Evolutionary conservation across 805 yeast species (phyloP), one percentile per base, ranked within the genome.

Genomic region (Candida endomychidarum): DNA sequence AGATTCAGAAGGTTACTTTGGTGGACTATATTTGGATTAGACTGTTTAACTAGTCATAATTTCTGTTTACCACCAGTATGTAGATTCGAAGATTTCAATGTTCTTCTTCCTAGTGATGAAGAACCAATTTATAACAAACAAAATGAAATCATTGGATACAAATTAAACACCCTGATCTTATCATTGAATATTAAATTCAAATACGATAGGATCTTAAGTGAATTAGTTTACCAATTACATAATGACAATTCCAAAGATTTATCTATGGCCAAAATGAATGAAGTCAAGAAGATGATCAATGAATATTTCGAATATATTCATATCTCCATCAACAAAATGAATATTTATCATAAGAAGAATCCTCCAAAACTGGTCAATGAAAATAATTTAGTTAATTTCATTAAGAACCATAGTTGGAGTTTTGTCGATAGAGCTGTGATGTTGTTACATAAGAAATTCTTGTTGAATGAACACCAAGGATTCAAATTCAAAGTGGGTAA

Each of bases 21-120:
- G 84, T 80, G 84, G 84, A 80, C 78, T 26, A 75, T 80, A 6
- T 78, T 78, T 45, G 76, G 77, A 19, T 57, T 80, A 44, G 86
- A 80, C 53, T 70, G 77, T 3, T 64, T 76, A 43, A 74, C 80
- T 7, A 71, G 82, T 26, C 71, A 77, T 42, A 77, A 78, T 46
- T 74, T 74, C 35, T 70, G 78, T 52, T 55, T 76, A 22, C 72
- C 78, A 0, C 85, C 84, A 1, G 65, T 75, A 23, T 75, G 81
- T 43, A 61, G 63, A 41, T 57, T 65, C 26, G 75, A 70, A 38
- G 82, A 78, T 49, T 75, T 73, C 53, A 80, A 79, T 47, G 81
- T 80, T 0, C 60, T 73, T n/a, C 55, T 76, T 48, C 83, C 83
- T 0, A 72, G 67, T 23, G 82, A 62, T 21, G 62, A 63, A 25